phyloP scores from a whole-genome alignment of 192 early-diverging fungal genomes.

The Neocallimastix lanati region DNA sequence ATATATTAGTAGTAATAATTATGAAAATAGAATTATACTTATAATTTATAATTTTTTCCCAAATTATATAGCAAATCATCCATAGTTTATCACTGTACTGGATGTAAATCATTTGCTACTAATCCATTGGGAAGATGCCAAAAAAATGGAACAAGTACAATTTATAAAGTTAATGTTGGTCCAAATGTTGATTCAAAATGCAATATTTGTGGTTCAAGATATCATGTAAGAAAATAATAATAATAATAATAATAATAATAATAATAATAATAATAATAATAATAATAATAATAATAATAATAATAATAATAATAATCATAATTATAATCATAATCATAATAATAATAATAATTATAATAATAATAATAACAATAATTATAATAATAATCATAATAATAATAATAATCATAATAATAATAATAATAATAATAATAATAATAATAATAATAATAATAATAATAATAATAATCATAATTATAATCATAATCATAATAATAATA shows the following conservation, averaged over 20 bases:
- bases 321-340: no score
- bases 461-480: background rate
- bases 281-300: constrained; percentile 18
- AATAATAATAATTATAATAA: no score
- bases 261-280: constrained; percentile 51
- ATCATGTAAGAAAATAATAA: constrained; percentile 36
- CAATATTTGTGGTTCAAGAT: constrained; percentile 47
- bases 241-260: constrained; percentile 25
- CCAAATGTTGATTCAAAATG: constrained; percentile 44
- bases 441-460: constrained; percentile 3
- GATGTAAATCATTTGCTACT: constrained; percentile 53
- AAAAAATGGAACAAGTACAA: constrained; percentile 29
- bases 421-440: constrained; percentile 3
- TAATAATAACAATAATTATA: no score
- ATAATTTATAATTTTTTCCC: background rate
- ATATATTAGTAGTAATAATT: no score
- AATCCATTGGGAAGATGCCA: constrained; percentile 54
- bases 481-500: constrained; percentile 1
- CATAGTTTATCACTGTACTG: constrained; percentile 66
- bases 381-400: no score
- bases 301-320: no score
- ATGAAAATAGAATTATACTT: no score
- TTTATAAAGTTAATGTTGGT: constrained; percentile 42
- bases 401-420: no score
- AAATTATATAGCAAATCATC: constrained; percentile 42